A percentile compares a stretch with the other conserved stretches of the same genome.
phyloP scores from a whole-genome alignment of 257 asterid genomes.

The Solanum sejunctum region DNA sequence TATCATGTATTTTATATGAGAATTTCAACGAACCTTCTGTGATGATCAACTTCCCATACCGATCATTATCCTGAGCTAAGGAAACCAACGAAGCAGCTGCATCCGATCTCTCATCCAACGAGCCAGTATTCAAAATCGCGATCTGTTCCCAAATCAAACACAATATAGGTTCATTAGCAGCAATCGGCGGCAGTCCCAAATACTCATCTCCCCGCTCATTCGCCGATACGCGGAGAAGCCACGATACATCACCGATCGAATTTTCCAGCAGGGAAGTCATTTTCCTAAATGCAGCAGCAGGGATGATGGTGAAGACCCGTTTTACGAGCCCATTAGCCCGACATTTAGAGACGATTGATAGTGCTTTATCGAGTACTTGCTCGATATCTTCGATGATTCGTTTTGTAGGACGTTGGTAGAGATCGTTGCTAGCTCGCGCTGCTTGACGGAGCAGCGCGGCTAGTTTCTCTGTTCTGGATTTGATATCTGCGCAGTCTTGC shows the following conservation, averaged over 20 bases:
- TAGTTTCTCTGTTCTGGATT: constrained; percentile 53
- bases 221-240: constrained; percentile 66
- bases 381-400: constrained; percentile 66
- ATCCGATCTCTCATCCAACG: constrained; percentile 39
- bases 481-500: constrained; percentile 53
- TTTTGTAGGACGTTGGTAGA: constrained; percentile 61
- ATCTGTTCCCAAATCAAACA: constrained; percentile 73
- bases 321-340: constrained; percentile 48
- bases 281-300: constrained; percentile 66
- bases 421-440: constrained; percentile 65
- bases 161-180: constrained; percentile 66
- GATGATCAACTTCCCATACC: constrained; percentile 53
- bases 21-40: constrained; percentile 26
- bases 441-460: constrained; percentile 58
- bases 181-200: constrained; percentile 69
- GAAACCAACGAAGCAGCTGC: constrained; percentile 66
- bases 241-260: constrained; percentile 65
- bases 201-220: constrained; percentile 45
- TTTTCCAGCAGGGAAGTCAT: constrained; percentile 44
- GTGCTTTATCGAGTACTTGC: constrained; percentile 45
- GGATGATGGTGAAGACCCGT: constrained; percentile 66
- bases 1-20: neutral
- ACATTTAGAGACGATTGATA: constrained; percentile 46
- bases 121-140: constrained; percentile 43
- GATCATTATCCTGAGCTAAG: constrained; percentile 45